These are phyloP conservation scores for Boletus rubroflammeus DNA, from an alignment of 768 basidiomycete genomes.

Conservation along the genomic window DNA sequence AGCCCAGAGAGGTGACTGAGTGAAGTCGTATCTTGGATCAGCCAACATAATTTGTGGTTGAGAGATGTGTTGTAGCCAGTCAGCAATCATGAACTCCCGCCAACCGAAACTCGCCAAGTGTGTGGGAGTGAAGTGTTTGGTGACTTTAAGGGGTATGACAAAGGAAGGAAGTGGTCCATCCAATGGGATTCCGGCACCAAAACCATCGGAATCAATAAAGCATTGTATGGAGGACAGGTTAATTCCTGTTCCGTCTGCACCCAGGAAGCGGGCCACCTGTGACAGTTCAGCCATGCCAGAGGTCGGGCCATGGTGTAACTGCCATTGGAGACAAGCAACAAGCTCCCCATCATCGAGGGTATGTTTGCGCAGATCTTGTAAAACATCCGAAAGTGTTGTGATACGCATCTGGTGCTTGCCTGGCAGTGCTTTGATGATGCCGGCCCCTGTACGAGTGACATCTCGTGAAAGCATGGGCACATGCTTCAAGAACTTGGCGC, in stretches of 20 bases:
- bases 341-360: constrained; percentile 6
- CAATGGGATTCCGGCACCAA: constrained; percentile 62
- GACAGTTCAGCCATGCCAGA: not conserved
- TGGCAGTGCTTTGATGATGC: constrained; percentile 38
- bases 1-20: constrained; percentile 63
- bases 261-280: constrained; percentile 38
- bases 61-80: constrained; percentile 69
- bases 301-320: not conserved
- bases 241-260: constrained; percentile 47
- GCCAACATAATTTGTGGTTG: constrained; percentile 38
- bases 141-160: constrained; percentile 58
- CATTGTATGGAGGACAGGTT: constrained; percentile 60
- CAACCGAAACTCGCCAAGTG: constrained; percentile 64
- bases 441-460: constrained; percentile 35
- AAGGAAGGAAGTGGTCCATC: constrained; percentile 77
- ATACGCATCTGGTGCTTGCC: not conserved
- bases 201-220: constrained; percentile 59
- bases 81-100: constrained; percentile 63
- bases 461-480: constrained; percentile 68
- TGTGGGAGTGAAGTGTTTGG: constrained; percentile 50
- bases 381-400: not conserved
- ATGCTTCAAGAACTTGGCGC: constrained; percentile 70
- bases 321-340: constrained; percentile 6
- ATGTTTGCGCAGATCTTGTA: not conserved
- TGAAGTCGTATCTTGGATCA: constrained; percentile 53